phyloP scores from a whole-genome alignment of 1,284 basidiomycete species.

The Ceratobasidium sp. region DNA sequence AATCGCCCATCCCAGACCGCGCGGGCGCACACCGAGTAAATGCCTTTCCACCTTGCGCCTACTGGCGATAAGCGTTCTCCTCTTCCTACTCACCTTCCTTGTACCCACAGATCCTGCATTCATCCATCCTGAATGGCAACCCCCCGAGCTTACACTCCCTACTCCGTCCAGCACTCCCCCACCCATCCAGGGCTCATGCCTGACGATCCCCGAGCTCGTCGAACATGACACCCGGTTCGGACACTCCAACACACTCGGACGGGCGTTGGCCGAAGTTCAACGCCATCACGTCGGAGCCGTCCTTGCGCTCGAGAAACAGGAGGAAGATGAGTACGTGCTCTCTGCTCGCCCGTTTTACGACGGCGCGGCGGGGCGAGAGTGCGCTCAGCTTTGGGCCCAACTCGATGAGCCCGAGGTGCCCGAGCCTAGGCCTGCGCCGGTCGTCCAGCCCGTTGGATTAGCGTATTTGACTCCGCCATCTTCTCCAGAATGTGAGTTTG shows the following conservation, averaged over 20 bases:
- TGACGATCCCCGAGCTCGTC: constrained; percentile 9
- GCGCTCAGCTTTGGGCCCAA: background rate
- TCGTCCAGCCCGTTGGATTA: background rate
- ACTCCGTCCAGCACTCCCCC: background rate
- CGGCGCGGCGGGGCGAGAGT: background rate
- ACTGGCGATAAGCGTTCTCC: background rate
- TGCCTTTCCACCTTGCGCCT: no score
- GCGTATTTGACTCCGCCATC: constrained; percentile 28
- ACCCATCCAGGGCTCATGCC: background rate
- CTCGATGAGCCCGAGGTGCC: background rate
- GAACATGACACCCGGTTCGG: background rate
- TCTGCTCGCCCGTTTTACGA: background rate
- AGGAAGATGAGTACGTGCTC: constrained; percentile 5
- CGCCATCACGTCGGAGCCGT: background rate
- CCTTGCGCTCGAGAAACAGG: background rate
- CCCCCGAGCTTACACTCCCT: background rate
- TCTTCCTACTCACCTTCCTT: background rate
- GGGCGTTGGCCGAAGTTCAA: background rate
- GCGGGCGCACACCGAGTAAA: background rate
- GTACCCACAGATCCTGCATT: background rate
- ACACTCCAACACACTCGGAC: background rate
- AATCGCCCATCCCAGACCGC: background rate
- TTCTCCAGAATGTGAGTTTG: constrained; percentile 25
- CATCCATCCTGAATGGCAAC: background rate
- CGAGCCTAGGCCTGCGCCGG: background rate